Evolutionary conservation across 257 asterid genomes (phyloP).

Genomic region (Verbascum thapsus): DNA sequence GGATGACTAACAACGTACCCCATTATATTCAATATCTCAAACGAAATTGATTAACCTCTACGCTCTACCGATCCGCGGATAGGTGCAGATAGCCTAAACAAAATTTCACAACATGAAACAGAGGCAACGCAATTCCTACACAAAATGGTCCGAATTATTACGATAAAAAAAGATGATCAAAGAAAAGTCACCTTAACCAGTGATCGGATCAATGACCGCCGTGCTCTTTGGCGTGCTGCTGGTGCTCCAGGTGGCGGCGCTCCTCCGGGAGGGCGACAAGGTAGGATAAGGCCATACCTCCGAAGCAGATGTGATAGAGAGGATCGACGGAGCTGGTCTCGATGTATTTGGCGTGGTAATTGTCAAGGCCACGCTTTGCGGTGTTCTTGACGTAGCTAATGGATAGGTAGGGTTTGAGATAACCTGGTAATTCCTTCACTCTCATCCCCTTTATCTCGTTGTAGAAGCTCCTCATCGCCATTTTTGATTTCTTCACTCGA

Average conservation of each 20-base stretch:
- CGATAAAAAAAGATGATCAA: no score
- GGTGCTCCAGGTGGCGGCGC: conserved; percentile 93
- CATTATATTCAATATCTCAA: background rate
- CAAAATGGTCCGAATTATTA: background rate
- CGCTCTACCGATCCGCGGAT: background rate
- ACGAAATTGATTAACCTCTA: background rate
- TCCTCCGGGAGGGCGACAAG: conserved; percentile 95
- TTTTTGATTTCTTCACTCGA: conserved; percentile 24
- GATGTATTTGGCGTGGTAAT: conserved; percentile 73
- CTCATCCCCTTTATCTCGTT: conserved; percentile 78
- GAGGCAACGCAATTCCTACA: background rate
- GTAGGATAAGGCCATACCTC: conserved; percentile 84
- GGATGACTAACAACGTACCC: background rate
- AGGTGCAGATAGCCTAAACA: no score
- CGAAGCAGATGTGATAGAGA: conserved; percentile 74
- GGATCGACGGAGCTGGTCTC: conserved; percentile 68
- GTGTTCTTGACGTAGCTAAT: conserved; percentile 43
- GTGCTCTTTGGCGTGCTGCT: conserved; percentile 53
- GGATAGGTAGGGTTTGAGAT: conserved; percentile 69
- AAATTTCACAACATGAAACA: no score
- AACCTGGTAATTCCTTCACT: conserved; percentile 75
- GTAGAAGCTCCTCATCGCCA: conserved; percentile 76
- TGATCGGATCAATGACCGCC: conserved; percentile 59
- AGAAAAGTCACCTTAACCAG: conserved; percentile 24
- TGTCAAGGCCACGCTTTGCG: conserved; percentile 52